A percentile compares a stretch with the other conserved stretches of the same genome.
Conservation (phyloP, 176 grass and related monocot species). For the Avena insularis region DNA sequence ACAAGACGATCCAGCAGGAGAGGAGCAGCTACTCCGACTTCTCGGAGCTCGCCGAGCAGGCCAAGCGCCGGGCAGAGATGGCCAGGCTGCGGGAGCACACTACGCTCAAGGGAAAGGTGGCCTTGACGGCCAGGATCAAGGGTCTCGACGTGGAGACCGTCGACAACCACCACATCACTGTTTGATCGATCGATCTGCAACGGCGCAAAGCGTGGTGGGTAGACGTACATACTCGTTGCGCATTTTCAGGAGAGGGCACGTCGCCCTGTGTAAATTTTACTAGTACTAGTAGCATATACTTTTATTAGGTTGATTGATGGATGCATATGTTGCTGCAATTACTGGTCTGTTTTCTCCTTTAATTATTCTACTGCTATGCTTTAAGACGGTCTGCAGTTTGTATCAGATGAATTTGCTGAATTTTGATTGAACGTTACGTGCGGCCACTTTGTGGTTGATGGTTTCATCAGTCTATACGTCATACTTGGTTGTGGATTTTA, state of each 20-base stretch:
- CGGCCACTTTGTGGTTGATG: no score
- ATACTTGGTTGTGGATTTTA: no score
- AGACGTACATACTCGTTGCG: not conserved
- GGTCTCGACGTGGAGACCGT: constrained; percentile 75
- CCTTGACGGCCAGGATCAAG: constrained; percentile 80
- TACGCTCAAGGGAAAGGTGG: constrained; percentile 76
- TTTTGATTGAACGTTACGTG: no score
- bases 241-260: constrained; percentile 15
- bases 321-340: no score
- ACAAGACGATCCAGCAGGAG: constrained; percentile 44
- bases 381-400: no score
- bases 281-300: no score
- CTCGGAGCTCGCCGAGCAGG: constrained; percentile 94
- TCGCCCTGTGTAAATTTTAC: constrained; percentile 1
- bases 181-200: constrained; percentile 32
- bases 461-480: no score
- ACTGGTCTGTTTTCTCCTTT: no score
- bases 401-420: no score
- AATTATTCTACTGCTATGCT: no score
- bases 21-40: constrained; percentile 77
- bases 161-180: constrained; percentile 81
- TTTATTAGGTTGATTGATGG: not conserved
- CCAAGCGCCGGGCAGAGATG: constrained; percentile 91
- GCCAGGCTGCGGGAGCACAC: constrained; percentile 81
- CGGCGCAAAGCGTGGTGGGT: not conserved